Base-by-base conservation (phyloP, 345 rosid species). In the Eucalyptus pauciflora region DNA sequence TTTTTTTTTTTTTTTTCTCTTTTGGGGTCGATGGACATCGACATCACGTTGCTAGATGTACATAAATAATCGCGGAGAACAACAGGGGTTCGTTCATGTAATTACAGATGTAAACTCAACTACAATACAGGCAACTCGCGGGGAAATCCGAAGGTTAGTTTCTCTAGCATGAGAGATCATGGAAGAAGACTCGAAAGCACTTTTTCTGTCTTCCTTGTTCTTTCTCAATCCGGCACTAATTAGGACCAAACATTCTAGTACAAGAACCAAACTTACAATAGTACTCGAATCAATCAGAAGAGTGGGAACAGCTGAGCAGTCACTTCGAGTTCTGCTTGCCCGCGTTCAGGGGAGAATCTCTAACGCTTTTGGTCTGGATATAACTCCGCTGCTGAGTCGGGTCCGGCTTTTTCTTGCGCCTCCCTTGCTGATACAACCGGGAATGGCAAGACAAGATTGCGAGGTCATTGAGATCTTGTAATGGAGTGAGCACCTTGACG, bases 401-500 rank as follows among this genome's bases (percentile, higher is more conserved):
- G 81, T 96, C 96, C 7, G 92, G 88, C 91, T 91, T 96, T 92
- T 94, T 95, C 94, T 94, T 95, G 49, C 96, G 94, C 92, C 94
- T 92, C 24, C 92, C 96, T 89, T 96, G 98, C 64, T 95, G 98
- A 43, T 94, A 94, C 62, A 91, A 41, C 43, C 95, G 96, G 60
- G 95, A 92, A 87, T 95, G 94, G 87, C 93, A 92, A 4, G 96
- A 93, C 87, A 93, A 93, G 90, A 94, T 94, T 9, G 97, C 96
- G 50, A 94, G 94, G 92, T 96, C 97, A 60, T 90, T 93, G 33
- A 96, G 96, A 69, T 92, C 95, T 49, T 93, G 96, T 91, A 96
- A 91, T 24, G 96, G 96, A 67, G 94, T 93, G 69, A 96, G 93
- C 25, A 87, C 94, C 92, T 94, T 94, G 51, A 96, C 95, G 25